Conservation (phyloP, 768 basidiomycete genomes). For the Porphyrellus cyaneotinctus region DNA sequence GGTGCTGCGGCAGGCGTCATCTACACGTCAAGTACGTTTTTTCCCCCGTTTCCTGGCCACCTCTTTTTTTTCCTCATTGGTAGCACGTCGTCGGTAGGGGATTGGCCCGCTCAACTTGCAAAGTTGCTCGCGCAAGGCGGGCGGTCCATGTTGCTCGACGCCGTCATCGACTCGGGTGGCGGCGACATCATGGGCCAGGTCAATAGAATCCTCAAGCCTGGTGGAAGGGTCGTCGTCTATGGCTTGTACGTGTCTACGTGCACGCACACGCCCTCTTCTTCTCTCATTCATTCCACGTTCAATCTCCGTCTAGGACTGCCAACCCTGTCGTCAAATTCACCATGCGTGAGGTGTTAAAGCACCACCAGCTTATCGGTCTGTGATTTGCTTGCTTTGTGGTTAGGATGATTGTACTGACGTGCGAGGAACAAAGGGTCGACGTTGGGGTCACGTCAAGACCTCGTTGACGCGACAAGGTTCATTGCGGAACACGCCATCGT, state of each 20-base stretch:
- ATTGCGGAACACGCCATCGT: conserved; percentile 60
- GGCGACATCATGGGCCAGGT: conserved; percentile 56
- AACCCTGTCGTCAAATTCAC: conserved; percentile 57
- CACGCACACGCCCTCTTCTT: neutral
- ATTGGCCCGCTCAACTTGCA: conserved; percentile 51
- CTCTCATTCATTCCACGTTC: conserved; percentile 5
- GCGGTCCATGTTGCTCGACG: conserved; percentile 40
- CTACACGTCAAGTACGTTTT: conserved; percentile 58
- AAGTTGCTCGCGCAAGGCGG: conserved; percentile 36
- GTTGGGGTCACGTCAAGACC: conserved; percentile 78
- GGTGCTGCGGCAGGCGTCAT: conserved; percentile 77
- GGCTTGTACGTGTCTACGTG: conserved; percentile 47
- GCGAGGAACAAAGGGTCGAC: conserved; percentile 55
- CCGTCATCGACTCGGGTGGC: conserved; percentile 68
- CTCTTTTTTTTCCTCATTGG: neutral
- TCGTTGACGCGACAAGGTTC: conserved; percentile 69
- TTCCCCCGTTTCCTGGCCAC: neutral
- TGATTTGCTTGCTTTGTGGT: neutral
- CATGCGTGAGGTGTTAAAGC: conserved; percentile 75
- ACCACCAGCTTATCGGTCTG: conserved; percentile 68
- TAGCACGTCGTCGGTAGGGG: conserved; percentile 28
- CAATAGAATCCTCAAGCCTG: conserved; percentile 48
- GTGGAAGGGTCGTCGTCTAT: conserved; percentile 59
- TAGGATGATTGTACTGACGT: conserved; percentile 11
- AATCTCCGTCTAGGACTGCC: conserved; percentile 50